Evolutionary conservation across 805 yeast genomes (phyloP), one percentile per base, ranked within the genome.

Genomic region (Wickerhamomyces chaumierensis): DNA sequence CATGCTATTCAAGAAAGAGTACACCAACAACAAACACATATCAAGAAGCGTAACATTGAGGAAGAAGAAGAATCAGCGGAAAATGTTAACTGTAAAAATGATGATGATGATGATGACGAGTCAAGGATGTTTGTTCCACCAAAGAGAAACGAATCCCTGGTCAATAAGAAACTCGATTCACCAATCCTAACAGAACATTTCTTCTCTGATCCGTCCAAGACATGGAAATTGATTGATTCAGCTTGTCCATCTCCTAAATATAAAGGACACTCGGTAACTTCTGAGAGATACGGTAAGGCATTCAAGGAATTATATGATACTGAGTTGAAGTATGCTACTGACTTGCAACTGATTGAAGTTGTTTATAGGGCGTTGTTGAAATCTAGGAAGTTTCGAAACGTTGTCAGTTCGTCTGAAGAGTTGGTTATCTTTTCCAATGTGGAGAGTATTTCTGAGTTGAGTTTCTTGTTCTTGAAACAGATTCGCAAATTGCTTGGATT

Each of bases 381-480:
- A 34, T 54, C 58, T 5, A 45, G 42, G 21, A 51, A 52, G 20
- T 56, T 53, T 34, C 52, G 49, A 18, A 47, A 58, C 35, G 56
- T 60, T 13, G 47, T 69, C 11, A 46, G 60, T 19, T 37, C 47
- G 5, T 52, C 52, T 18, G 71, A 69, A 25, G 63, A 62, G 39
- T 34, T 60, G 5, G 38, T 61, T 7, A 44, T 71, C 2, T 70
- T 71, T 53, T 69, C 72, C 1, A 68, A 69, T 43, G 46, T 68
- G 31, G 63, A 56, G 14, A 58, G 66, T 2, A 57, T 71, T 25
- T 39, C 57, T 5, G 61, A 63, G 9, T 46, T 66, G 5, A 61
- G 67, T 42, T 51, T 53, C 14, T 39, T 61, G 4, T 56, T 67
- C 16, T 29, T 56, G 8, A 48, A 46, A 4, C 43, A 50, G 3